Percentiles rank a stretch among this genome's conserved stretches.
Evolutionary conservation across 2,329 filamentous ascomycete species (phyloP).

Genomic region (Pseudonectria buxi): DNA sequence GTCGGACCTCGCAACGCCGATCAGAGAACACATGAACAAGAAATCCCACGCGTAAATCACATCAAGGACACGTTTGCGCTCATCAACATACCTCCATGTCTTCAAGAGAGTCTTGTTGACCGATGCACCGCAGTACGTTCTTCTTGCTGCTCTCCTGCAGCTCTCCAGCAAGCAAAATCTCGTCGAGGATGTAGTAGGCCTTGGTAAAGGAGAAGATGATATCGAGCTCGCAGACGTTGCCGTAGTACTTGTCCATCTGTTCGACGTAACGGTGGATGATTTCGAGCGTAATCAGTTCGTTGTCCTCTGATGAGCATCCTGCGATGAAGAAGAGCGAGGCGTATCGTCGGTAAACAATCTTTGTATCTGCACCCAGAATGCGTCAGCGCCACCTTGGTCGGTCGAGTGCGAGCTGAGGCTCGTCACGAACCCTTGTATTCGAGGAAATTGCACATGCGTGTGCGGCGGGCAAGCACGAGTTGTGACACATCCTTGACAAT

Average conservation of each 20-base stretch:
- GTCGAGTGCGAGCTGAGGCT: slow-evolving; percentile 1
- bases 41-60: slow-evolving; percentile 10
- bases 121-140: slow-evolving; percentile 92
- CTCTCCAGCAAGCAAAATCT: slow-evolving; percentile 89
- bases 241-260: slow-evolving; percentile 99
- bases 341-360: slow-evolving; percentile 97
- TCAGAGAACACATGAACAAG: slow-evolving; percentile 12
- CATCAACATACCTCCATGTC: slow-evolving; percentile 94
- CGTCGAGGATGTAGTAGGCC: slow-evolving; percentile 97
- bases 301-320: slow-evolving; percentile 93
- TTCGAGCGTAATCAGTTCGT: slow-evolving; percentile 96
- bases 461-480: slow-evolving; percentile 88
- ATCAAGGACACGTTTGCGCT: too few species aligned
- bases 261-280: slow-evolving; percentile 99
- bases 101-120: slow-evolving; percentile 93
- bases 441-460: slow-evolving; percentile 99
- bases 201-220: slow-evolving; percentile 99
- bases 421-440: slow-evolving; percentile 82
- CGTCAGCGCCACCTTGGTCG: slow-evolving; percentile 4
- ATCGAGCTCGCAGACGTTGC: slow-evolving; percentile 98
- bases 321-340: slow-evolving; percentile 99
- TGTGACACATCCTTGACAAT: slow-evolving; percentile 99
- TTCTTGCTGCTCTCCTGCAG: slow-evolving; percentile 99
- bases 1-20: slow-evolving; percentile 10
- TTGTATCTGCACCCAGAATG: slow-evolving; percentile 63